Conservation (phyloP, 345 rosid species). For the Eutrema heterophyllum region DNA sequence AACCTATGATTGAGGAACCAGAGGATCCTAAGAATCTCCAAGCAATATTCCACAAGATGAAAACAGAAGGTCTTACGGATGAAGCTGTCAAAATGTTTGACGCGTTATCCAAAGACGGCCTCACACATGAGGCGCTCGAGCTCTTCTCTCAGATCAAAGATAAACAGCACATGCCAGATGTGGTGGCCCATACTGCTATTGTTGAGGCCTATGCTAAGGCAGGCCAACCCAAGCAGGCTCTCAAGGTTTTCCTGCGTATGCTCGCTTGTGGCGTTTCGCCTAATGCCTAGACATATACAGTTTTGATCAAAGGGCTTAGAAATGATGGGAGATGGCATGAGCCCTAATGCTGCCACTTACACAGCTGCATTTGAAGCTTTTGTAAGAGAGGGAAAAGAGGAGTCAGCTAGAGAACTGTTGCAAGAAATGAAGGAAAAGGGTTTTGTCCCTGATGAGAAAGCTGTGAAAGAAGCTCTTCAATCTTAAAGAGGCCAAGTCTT, state of each 20-base stretch:
- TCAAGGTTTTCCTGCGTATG: constrained; percentile 60
- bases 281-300: constrained; percentile 61
- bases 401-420: constrained; percentile 45
- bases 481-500: constrained; percentile 43
- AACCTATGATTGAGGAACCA: constrained; percentile 41
- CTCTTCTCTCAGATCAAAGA: constrained; percentile 68
- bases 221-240: constrained; percentile 58
- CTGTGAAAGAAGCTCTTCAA: constrained; percentile 38
- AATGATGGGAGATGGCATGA: constrained; percentile 60
- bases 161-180: constrained; percentile 65
- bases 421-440: constrained; percentile 47
- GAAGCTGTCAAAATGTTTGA: constrained; percentile 85
- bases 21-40: constrained; percentile 66
- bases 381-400: constrained; percentile 39
- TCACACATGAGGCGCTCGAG: constrained; percentile 66
- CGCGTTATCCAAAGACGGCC: constrained; percentile 70
- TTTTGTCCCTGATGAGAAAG: constrained; percentile 49
- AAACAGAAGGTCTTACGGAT: constrained; percentile 45
- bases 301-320: constrained; percentile 70
- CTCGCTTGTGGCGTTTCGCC: constrained; percentile 62
- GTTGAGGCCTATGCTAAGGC: constrained; percentile 72
- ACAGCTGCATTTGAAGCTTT: constrained; percentile 54
- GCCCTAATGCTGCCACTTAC: constrained; percentile 48
- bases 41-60: constrained; percentile 59
- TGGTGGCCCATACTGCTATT: constrained; percentile 64